A percentile compares a stretch with the other conserved stretches of the same genome.
These are phyloP conservation scores for Gracilaria domingensis DNA, from an alignment of 23 red algal species.

Conservation along the genomic window DNA sequence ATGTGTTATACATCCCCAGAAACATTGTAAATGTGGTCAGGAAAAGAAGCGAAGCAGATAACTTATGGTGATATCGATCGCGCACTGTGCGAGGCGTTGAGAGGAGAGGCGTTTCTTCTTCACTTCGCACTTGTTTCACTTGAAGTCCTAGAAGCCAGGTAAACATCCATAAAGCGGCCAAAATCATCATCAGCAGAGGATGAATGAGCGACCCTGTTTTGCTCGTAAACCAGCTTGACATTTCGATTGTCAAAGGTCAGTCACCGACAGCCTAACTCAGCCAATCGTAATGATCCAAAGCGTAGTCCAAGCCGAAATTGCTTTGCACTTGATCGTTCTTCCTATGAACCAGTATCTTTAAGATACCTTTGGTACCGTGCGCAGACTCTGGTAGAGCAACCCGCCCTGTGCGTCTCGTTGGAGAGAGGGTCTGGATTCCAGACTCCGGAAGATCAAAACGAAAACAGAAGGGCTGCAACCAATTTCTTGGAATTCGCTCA, in stretches of 20 bases:
- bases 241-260: background rate
- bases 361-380: no score
- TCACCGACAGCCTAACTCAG: no score
- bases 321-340: no score
- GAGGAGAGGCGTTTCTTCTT: slow-evolving; percentile 19
- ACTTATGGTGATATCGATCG: slow-evolving; percentile 53
- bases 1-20: slow-evolving; percentile 87
- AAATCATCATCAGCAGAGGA: slow-evolving; percentile 30
- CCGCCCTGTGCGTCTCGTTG: no score
- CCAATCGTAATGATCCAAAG: no score
- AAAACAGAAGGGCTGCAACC: no score
- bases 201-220: slow-evolving; percentile 53
- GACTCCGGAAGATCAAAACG: no score
- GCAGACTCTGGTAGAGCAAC: no score
- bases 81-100: slow-evolving; percentile 1
- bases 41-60: slow-evolving; percentile 40
- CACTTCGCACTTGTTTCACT: slow-evolving; percentile 11
- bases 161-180: slow-evolving; percentile 14
- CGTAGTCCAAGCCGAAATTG: no score
- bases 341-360: no score
- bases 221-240: slow-evolving; percentile 10
- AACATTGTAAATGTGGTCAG: slow-evolving; percentile 30
- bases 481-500: no score
- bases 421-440: no score
- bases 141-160: slow-evolving; percentile 45